Percentiles rank a stretch among this genome's conserved stretches.
These are phyloP conservation scores for Candida quercuum DNA, from an alignment of 805 yeast genomes.

Conservation along the genomic window DNA sequence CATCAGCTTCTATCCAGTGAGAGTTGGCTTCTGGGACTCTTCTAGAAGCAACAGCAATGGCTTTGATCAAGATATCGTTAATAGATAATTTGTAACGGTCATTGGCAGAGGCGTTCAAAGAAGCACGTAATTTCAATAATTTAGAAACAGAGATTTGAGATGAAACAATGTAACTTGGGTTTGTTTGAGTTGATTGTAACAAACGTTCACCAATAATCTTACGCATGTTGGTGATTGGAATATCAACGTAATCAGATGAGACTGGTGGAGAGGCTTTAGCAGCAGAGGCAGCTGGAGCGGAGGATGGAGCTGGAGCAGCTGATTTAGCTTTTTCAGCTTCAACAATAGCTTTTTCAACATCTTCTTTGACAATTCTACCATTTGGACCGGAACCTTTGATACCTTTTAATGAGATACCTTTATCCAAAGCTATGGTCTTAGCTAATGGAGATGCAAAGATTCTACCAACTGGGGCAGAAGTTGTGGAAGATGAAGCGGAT, in stretches of 20 bases:
- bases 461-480: constrained; percentile 48
- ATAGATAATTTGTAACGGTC: constrained; percentile 89
- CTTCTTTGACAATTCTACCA: constrained; percentile 90
- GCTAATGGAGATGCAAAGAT: constrained; percentile 95
- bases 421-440: constrained; percentile 85
- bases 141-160: constrained; percentile 84
- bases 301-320: constrained; percentile 36
- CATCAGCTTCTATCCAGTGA: constrained; percentile 85
- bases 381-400: constrained; percentile 91
- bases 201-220: constrained; percentile 88
- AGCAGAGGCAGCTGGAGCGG: constrained; percentile 44
- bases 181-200: constrained; percentile 73
- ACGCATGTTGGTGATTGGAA: constrained; percentile 89
- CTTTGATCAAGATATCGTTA: constrained; percentile 92
- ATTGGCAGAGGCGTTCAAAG: constrained; percentile 79
- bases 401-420: constrained; percentile 81
- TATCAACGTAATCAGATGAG: constrained; percentile 71
- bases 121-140: constrained; percentile 84
- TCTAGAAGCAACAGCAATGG: constrained; percentile 82
- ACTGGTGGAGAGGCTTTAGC: too few relatives aligned
- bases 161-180: constrained; percentile 91
- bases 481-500: background rate
- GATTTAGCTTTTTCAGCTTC: constrained; percentile 33
- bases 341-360: constrained; percentile 70
- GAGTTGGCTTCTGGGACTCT: constrained; percentile 94